Conservation (phyloP, 2,329 filamentous ascomycete species). For the Rhinocladiella similis region DNA sequence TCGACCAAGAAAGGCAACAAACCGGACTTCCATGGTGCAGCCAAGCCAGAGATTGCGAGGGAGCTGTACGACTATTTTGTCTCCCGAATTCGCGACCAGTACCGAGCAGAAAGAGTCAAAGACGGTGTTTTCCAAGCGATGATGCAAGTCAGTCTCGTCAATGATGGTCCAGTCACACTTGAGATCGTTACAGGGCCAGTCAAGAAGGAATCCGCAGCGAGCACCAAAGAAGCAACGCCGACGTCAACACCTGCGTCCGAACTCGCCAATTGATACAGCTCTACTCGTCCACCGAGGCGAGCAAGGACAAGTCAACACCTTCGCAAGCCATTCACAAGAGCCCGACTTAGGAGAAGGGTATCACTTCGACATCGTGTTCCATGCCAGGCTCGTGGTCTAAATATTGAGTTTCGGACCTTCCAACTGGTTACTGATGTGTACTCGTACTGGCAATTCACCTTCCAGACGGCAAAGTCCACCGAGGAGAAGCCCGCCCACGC, state of each 20-base stretch:
- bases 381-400: neutral
- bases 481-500: conserved; percentile 24
- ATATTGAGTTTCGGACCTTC: neutral
- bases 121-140: conserved; percentile 97
- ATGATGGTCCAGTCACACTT: conserved; percentile 67
- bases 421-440: too few relatives aligned
- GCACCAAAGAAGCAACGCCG: conserved; percentile 16
- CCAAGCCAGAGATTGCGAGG: conserved; percentile 74
- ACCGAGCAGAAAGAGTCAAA: conserved; percentile 74
- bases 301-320: neutral
- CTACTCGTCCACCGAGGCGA: too few relatives aligned
- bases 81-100: conserved; percentile 69
- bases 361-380: too few relatives aligned
- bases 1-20: conserved; percentile 95
- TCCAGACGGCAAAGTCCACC: neutral
- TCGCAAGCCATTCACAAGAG: too few relatives aligned
- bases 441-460: too few relatives aligned
- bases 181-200: conserved; percentile 49
- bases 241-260: conserved; percentile 10
- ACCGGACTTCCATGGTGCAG: conserved; percentile 89
- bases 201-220: conserved; percentile 35
- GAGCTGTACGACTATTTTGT: conserved; percentile 83
- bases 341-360: too few relatives aligned
- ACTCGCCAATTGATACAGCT: neutral
- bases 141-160: conserved; percentile 95